Base-by-base conservation (phyloP, 2,329 filamentous ascomycete genomes). In the Penicillium paneum region DNA sequence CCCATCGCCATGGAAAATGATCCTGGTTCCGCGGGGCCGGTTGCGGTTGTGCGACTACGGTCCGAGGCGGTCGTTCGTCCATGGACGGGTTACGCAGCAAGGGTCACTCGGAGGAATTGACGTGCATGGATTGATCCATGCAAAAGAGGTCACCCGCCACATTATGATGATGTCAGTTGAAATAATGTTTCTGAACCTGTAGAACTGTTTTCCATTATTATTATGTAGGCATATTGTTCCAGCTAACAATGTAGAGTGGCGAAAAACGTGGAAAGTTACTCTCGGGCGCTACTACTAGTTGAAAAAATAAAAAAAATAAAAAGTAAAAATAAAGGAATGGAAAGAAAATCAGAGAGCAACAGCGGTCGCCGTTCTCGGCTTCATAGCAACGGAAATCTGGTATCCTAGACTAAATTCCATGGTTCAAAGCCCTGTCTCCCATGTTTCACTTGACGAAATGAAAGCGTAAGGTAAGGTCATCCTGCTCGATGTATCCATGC, bases 31-130 rank as follows among this genome's bases (percentile, higher is more conserved):
- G 60, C 62, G 62, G 61, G 63, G 59, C 62, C 62, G 63, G 63
- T 64, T 62, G 62, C 65, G 61, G 64, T 62, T 65, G 64, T 66
- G 64, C 63, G 61, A 66, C 63, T 62, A 69, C 66, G 67, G 67
- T 65, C 67, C 67, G 68, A 68, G 64, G 67, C 66, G 67, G 60
- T 63, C 57, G 62, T 61, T 66, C 52, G 53, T 49, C 51, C 59
- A 57, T 48, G 55, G 56, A 41, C 51, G 50, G 50, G 46, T 49
- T 46, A 55, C 41, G 41, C 49, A 38, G 39, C 39, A 40, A 42
- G 35, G 39, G 43, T 56, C 26, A 56, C 43, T 52, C 49, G 54
- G 54, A 56, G 46, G 54, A 58, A 53, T 56, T 54, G 54, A 54
- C 52, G 54, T 49, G 57, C 51, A 55, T 49, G 36, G 56, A 47